These are phyloP conservation scores for Amylocystis lapponica DNA, from an alignment of 768 basidiomycete genomes.

Conservation along the genomic window DNA sequence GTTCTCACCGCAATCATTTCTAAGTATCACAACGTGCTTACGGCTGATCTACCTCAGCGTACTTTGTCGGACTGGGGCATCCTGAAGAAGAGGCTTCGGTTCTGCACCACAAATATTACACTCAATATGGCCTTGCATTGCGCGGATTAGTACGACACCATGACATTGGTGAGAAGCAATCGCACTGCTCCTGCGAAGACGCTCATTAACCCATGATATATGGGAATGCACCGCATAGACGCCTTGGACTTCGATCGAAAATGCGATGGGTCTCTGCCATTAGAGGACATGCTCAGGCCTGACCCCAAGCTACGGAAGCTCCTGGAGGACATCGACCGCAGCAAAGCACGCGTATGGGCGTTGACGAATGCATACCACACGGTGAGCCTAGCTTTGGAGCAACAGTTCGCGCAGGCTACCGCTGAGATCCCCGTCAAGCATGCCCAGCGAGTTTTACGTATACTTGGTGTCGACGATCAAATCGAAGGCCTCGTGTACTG, in stretches of 20 bases:
- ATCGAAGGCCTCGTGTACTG: conserved; percentile 75
- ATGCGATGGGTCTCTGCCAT: conserved; percentile 79
- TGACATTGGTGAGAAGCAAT: conserved; percentile 47
- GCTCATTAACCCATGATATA: background rate
- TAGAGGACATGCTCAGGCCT: conserved; percentile 73
- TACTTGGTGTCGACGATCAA: conserved; percentile 66
- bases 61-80: conserved; percentile 70
- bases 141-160: conserved; percentile 76
- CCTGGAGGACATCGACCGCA: conserved; percentile 72
- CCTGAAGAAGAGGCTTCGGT: conserved; percentile 60
- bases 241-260: conserved; percentile 78
- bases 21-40: background rate
- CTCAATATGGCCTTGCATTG: conserved; percentile 76
- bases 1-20: conserved; percentile 27
- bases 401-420: background rate
- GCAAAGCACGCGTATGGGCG: conserved; percentile 76
- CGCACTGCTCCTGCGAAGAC: background rate
- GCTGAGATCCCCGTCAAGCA: conserved; percentile 42
- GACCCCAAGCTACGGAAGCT: conserved; percentile 57
- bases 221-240: conserved; percentile 37
- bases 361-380: conserved; percentile 79
- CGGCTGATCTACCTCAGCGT: conserved; percentile 40
- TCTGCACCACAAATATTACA: conserved; percentile 70
- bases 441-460: conserved; percentile 70
- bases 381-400: conserved; percentile 33